Percentiles rank a stretch among this genome's conserved stretches.
These are phyloP conservation scores for Escallonia herrerae DNA, from an alignment of 129 eudicot species.

Conservation along the genomic window DNA sequence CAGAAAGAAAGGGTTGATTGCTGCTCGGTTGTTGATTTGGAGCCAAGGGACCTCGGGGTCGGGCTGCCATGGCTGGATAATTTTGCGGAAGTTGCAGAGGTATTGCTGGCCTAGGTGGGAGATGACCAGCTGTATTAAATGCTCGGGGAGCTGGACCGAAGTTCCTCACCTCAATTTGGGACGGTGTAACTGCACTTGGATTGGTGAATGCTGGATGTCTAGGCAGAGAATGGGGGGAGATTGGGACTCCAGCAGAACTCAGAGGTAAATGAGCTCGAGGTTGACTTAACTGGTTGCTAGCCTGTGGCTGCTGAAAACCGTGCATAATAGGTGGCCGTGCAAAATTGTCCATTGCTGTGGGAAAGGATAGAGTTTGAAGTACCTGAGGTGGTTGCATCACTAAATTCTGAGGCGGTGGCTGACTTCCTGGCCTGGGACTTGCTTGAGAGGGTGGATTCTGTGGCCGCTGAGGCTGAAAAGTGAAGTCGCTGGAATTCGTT, in stretches of 20 bases:
- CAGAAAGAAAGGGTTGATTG: slow-evolving; percentile 19
- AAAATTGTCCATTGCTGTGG: slow-evolving; percentile 31
- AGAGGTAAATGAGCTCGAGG: slow-evolving; percentile 24
- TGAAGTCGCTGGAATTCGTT: slow-evolving; percentile 64
- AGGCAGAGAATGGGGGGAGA: slow-evolving; percentile 15
- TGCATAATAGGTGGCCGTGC: slow-evolving; percentile 31
- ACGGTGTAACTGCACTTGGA: slow-evolving; percentile 32
- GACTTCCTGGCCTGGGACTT: slow-evolving; percentile 29
- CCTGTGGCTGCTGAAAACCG: slow-evolving; percentile 43
- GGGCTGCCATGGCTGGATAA: slow-evolving; percentile 24
- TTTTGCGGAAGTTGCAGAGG: slow-evolving; percentile 44
- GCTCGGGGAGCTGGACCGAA: slow-evolving; percentile 30
- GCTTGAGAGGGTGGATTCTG: slow-evolving; percentile 38
- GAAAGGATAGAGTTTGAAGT: slow-evolving; percentile 45
- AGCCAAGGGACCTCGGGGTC: slow-evolving; percentile 30
- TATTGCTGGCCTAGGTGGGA: slow-evolving; percentile 45
- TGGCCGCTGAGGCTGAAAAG: slow-evolving; percentile 70
- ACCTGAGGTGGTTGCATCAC: slow-evolving; percentile 21
- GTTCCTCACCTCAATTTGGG: slow-evolving; percentile 55
- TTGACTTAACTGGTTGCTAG: slow-evolving; percentile 39
- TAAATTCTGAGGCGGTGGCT: slow-evolving; percentile 28
- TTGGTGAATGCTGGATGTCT: slow-evolving; percentile 30
- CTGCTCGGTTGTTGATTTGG: slow-evolving; percentile 50
- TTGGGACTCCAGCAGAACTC: slow-evolving; percentile 14
- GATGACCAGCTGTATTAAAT: slow-evolving; percentile 30